Conservation (phyloP, 768 basidiomycete genomes). For the Gymnopilus junonius region DNA sequence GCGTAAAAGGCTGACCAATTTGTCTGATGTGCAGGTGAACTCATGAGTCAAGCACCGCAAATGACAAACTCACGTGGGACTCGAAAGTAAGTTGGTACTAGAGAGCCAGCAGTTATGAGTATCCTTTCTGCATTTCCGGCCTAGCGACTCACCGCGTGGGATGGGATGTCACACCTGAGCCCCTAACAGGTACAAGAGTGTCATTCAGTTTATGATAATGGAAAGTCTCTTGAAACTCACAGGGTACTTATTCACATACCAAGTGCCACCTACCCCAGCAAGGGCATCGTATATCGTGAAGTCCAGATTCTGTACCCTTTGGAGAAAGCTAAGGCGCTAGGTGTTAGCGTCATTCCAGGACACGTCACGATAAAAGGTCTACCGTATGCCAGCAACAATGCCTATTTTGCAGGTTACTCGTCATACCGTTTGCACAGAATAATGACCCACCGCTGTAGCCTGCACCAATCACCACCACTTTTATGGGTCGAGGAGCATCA, state of each 20-base stretch:
- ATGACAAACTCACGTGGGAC: slow-evolving; percentile 41
- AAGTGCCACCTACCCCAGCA: slow-evolving; percentile 64
- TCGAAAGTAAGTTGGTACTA: slow-evolving; percentile 67
- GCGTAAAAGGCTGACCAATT: slow-evolving; percentile 69
- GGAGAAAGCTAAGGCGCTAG: slow-evolving; percentile 45
- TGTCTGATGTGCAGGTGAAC: slow-evolving; percentile 33
- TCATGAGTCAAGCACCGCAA: background rate
- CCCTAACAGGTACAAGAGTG: slow-evolving; percentile 36
- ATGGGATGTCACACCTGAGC: slow-evolving; percentile 64
- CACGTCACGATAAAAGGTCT: slow-evolving; percentile 3
- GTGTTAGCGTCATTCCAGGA: background rate
- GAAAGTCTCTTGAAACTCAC: slow-evolving; percentile 33
- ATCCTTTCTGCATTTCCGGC: background rate
- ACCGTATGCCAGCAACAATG: slow-evolving; percentile 62
- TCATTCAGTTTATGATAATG: background rate
- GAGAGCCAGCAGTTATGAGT: background rate
- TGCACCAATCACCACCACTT: slow-evolving; percentile 59
- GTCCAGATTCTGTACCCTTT: slow-evolving; percentile 55
- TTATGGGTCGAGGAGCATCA: slow-evolving; percentile 57
- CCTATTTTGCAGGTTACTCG: slow-evolving; percentile 27
- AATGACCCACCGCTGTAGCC: slow-evolving; percentile 55
- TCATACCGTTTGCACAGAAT: background rate
- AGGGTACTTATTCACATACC: slow-evolving; percentile 61
- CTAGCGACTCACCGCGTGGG: slow-evolving; percentile 47
- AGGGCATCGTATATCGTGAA: slow-evolving; percentile 65